Base-by-base conservation (phyloP, 148 eudicot genomes). In the Vaccinium corymbosum region DNA sequence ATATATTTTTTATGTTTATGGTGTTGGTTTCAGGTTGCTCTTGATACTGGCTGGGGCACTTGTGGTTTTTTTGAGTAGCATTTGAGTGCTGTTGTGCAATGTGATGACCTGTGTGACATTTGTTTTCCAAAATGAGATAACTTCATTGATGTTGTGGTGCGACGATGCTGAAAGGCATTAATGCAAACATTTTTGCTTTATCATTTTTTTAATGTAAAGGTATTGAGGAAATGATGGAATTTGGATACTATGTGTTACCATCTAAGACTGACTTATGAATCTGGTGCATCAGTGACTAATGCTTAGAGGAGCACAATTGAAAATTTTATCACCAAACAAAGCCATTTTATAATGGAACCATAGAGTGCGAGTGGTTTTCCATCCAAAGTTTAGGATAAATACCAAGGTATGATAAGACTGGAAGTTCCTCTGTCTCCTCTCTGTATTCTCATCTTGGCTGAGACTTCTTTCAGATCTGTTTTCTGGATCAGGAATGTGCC, bases 311-410 rank as follows among this genome's bases (percentile, higher is more conserved):
- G 83, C 75, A 32, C 25, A 66, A 81, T 66, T 50, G 62, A 81
- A 32, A 38, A 19, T 81, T 68, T 29, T 11, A 16, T 81, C 70
- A 48, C 56, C 75, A 62, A 64, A 46, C 61, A 48, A 27, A 15
- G 17, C 73, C 6, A 46, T 80, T 80, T 80, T 2, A 42, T 62
- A 38, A 62, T 17, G 71, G 8, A 20, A 14, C 22, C 38, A 25
- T 51, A 14, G 80, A 6, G 79, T 76, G 59, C 11, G 80, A 78
- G 80, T 78, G 61, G 62, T 4, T 77, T 50, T 25, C 83, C 74
- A 46, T 49, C 56, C 79, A 38, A 80, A 27, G 56, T 46, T 61
- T 62, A 48, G 6, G 25, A 62, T 56, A 64, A 80, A 38, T 80
- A 74, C 55, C 8, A 32, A 80, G 52, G 29, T 3, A 13, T 77